These are phyloP conservation scores for Leccinum pachyderme DNA, from an alignment of 1,284 basidiomycete genomes.

Conservation along the genomic window DNA sequence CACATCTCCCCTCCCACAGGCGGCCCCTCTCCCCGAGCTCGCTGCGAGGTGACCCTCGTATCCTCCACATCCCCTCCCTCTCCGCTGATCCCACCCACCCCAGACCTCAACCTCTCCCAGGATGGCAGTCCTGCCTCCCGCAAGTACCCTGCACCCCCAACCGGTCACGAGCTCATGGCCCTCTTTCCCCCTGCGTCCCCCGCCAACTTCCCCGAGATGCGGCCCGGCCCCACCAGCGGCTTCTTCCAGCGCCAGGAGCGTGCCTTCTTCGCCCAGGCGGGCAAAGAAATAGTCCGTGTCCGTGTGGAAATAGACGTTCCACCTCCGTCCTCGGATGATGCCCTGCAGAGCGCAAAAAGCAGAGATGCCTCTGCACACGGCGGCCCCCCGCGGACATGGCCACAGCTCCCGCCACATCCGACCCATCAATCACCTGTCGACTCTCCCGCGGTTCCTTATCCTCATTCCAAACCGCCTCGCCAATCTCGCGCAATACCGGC, in stretches of 20 bases:
- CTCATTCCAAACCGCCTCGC: conserved; percentile 25
- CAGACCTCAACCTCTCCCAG: conserved; percentile 59
- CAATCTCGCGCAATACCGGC: conserved; percentile 25
- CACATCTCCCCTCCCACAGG: conserved; percentile 15
- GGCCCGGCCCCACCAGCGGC: conserved; percentile 60
- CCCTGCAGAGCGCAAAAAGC: conserved; percentile 14
- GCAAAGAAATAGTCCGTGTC: conserved; percentile 70
- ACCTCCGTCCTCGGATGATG: conserved; percentile 14
- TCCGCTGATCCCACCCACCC: conserved; percentile 11
- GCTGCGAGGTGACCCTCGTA: conserved; percentile 44
- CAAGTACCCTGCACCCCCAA: conserved; percentile 69
- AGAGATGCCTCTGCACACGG: conserved; percentile 21
- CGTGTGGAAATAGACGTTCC: conserved; percentile 59
- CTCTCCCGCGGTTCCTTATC: conserved; percentile 13
- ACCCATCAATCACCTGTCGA: conserved; percentile 30
- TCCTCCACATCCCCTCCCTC: not conserved
- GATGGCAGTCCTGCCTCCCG: conserved; percentile 44
- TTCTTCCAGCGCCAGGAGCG: conserved; percentile 72
- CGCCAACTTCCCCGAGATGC: conserved; percentile 47
- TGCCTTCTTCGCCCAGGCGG: conserved; percentile 71
- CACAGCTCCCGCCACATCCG: conserved; percentile 27
- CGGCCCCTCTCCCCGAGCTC: conserved; percentile 49
- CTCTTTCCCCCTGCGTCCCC: conserved; percentile 71
- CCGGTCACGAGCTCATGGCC: conserved; percentile 77
- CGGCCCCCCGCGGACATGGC: conserved; percentile 26